Evolutionary conservation across 305 asterid species (phyloP), one percentile per base, ranked within the genome.

Genomic region (Solanum hybrid): DNA sequence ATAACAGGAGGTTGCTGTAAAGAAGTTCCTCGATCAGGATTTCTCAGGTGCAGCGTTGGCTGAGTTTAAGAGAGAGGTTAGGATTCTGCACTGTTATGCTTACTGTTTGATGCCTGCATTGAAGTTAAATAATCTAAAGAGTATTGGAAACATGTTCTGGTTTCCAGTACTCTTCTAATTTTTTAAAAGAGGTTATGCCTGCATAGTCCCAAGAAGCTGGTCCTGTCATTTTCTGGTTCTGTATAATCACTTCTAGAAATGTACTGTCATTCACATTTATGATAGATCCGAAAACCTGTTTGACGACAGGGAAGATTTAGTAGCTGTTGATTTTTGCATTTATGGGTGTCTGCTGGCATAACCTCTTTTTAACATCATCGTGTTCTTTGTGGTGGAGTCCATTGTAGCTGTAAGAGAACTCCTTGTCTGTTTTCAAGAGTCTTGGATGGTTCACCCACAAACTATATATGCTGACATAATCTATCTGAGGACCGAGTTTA

Each of bases 21-120:
- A 98, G 95, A 98, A 98, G 94, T 97, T 98, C 93, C 99, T 98
- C 90, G 99, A 98, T 90, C 99, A 98, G 95, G 99, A 98, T 94
- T 98, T 98, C 93, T 98, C 98, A 4, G 99, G 99, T 92, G 99
- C 99, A 79, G 99, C 99, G 89, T 92, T 98, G 94, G 99, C 96
- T 76, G 99, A 98, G 95, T 98, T 98, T 93, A 97, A 95, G 95
- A 94, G 99, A 94, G 99, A 98, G 92, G 99, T 98, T 94, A 91
- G 96, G 51, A 77, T 86, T 84, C 90, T 40, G 46, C 57, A 81
- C 87, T 40, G 46, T 40, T 75, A 35, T 28, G 37, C 71, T 78
- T 86, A 11, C 46, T 57, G 67, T 57, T 84, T 84, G 88, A 31
- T 51, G 75, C 42, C 31, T 51, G 29, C 40, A 28, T 57, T 84